Conservation (phyloP, 495 filamentous ascomycete species). For the Penicillium odoratum region DNA sequence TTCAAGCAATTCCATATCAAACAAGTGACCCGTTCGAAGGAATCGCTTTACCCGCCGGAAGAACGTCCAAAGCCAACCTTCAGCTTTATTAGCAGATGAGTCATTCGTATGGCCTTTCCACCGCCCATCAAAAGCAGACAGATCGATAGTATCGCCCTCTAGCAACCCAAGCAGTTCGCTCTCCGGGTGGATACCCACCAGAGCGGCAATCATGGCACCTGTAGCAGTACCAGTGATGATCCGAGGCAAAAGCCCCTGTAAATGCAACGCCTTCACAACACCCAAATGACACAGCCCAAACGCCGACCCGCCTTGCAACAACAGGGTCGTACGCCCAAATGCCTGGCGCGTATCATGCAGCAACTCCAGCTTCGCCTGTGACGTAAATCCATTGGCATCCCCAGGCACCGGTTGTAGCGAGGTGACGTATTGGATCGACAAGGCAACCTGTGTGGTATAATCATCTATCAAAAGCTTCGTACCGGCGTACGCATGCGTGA, state of each 20-base stretch:
- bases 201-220: slow-evolving; percentile 85
- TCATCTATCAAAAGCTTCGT: slow-evolving; percentile 90
- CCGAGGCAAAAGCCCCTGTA: slow-evolving; percentile 78
- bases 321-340: slow-evolving; percentile 82
- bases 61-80: slow-evolving; percentile 56
- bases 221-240: slow-evolving; percentile 92
- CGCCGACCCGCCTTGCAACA: slow-evolving; percentile 87
- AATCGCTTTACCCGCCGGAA: slow-evolving; percentile 64
- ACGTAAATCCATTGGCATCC: slow-evolving; percentile 62
- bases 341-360: slow-evolving; percentile 88
- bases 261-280: slow-evolving; percentile 84
- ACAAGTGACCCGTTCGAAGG: slow-evolving; percentile 72
- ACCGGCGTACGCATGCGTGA: slow-evolving; percentile 81
- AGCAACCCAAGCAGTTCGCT: slow-evolving; percentile 79
- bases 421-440: slow-evolving; percentile 76
- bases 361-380: slow-evolving; percentile 83
- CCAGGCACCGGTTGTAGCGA: slow-evolving; percentile 62
- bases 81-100: slow-evolving; percentile 7
- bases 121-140: slow-evolving; percentile 68
- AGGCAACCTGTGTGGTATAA: slow-evolving; percentile 81
- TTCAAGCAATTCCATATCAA: slow-evolving; percentile 80
- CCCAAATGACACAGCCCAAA: slow-evolving; percentile 92
- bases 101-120: slow-evolving; percentile 9
- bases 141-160: slow-evolving; percentile 75
- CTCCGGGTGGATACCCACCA: slow-evolving; percentile 87